These are phyloP conservation scores for Ceratocystis papillata DNA, from an alignment of 2,329 filamentous ascomycete species.

Conservation along the genomic window DNA sequence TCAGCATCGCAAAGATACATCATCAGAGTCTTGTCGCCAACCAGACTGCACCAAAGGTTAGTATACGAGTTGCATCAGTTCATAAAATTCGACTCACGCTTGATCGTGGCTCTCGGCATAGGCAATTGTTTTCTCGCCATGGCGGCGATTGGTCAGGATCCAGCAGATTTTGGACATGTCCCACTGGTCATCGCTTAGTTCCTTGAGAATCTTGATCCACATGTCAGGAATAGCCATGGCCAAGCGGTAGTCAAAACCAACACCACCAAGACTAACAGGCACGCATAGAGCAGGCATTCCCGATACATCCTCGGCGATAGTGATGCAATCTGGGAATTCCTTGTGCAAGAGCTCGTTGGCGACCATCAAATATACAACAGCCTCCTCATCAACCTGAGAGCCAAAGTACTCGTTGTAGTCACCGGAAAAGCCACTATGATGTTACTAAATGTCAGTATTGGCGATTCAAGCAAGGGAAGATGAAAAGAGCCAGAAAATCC, in stretches of 20 bases:
- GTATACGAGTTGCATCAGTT: constrained; percentile 26
- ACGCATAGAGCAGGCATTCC: constrained; percentile 97
- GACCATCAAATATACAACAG: constrained; percentile 87
- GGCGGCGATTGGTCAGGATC: constrained; percentile 82
- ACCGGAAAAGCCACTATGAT: constrained; percentile 73
- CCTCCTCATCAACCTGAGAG: constrained; percentile 77
- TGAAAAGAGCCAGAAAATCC: background rate
- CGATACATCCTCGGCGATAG: constrained; percentile 92
- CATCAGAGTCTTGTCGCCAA: constrained; percentile 92
- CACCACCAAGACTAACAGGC: constrained; percentile 70
- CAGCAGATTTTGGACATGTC: constrained; percentile 75
- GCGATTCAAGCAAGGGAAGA: background rate
- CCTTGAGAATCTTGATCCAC: constrained; percentile 98
- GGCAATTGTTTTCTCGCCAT: constrained; percentile 96
- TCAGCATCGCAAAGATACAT: constrained; percentile 98
- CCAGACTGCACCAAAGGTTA: constrained; percentile 48
- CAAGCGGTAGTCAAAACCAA: constrained; percentile 94
- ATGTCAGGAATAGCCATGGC: constrained; percentile 97
- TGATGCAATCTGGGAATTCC: constrained; percentile 80
- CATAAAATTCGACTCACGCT: constrained; percentile 52
- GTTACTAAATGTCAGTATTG: constrained; percentile 27
- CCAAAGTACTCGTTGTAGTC: constrained; percentile 99
- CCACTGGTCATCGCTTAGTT: constrained; percentile 84
- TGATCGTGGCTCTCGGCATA: constrained; percentile 97
- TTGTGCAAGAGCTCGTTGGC: constrained; percentile 91